These are phyloP conservation scores for Penicillium sp. DNA, from an alignment of 2,329 filamentous ascomycete species.

Conservation along the genomic window DNA sequence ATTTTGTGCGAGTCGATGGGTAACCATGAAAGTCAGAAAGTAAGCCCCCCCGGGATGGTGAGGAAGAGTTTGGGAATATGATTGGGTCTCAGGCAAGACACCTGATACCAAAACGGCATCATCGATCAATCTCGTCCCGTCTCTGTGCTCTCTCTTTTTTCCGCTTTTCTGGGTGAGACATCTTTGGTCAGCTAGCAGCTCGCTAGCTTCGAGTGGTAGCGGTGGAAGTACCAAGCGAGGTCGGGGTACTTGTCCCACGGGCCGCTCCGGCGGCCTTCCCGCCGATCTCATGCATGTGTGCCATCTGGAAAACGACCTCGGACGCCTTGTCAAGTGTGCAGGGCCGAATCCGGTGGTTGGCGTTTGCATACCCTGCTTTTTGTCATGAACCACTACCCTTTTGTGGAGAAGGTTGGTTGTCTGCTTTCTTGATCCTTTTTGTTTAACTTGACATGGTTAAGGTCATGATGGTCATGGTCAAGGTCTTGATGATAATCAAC, in stretches of 20 bases:
- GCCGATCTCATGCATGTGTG: slow-evolving; percentile 33
- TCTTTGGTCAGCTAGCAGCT: not conserved
- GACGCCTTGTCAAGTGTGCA: slow-evolving; percentile 2
- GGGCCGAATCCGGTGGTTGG: not conserved
- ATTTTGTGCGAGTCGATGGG: not conserved
- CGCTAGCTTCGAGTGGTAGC: not conserved
- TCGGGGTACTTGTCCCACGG: slow-evolving; percentile 32
- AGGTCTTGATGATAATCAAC: not conserved
- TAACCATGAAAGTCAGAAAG: not conserved
- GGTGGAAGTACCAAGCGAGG: not conserved
- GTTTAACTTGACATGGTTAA: not conserved
- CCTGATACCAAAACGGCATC: slow-evolving; percentile 1
- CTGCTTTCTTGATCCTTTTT: not conserved
- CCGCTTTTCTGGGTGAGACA: not conserved
- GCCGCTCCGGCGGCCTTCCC: slow-evolving; percentile 31
- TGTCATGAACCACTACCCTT: slow-evolving; percentile 1
- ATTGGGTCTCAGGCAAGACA: slow-evolving; percentile 8
- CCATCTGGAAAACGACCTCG: slow-evolving; percentile 14
- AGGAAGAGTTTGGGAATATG: not conserved
- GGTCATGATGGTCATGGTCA: not conserved
- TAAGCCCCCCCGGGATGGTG: not conserved
- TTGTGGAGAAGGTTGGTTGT: not conserved
- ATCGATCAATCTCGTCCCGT: not conserved
- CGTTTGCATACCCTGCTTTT: not conserved
- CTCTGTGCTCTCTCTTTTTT: not conserved